Base-by-base conservation (phyloP, 345 rosid genomes). In the Euphorbia tirucalli region DNA sequence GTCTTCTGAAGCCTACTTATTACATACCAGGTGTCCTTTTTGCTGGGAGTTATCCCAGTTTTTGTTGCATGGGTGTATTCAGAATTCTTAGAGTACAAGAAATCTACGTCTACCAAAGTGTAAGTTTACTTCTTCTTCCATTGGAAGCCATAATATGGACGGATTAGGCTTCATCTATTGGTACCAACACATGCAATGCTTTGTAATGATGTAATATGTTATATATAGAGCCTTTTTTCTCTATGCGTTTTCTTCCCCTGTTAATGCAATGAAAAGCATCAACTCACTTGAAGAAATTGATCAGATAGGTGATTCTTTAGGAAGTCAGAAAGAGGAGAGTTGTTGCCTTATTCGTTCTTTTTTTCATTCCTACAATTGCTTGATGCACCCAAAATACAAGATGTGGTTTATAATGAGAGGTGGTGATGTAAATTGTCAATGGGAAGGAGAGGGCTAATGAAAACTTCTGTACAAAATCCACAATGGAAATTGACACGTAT, bases 41-140 rank as follows among this genome's bases (percentile, higher is more conserved):
- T 95, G 72, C 90, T 95, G 0, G 99, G 97, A 61, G 74, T 96
- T 50, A 80, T 88, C 43, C 97, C 99, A 11, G 77, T 93, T 60
- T 84, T 91, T 77, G 70, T 93, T 11, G 91, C 95, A 61, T 96
- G 99, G 98, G 77, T 90, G 71, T 95, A 90, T 80, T 87, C 99
- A 14, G 99, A 95, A 85, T 77, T 87, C 50, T 79, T 93, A 74
- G 98, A 90, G 62, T 82, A 74, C 78, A 91, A 81, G 81, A 96
- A 84, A 80, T 70, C 81, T 24, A 74, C 84, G 41, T 75, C 87
- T 54, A 60, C 83, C 35, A 96, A 96, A 87, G 92, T 86, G 99
- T 96, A 87, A 86, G 98, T 82, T 65, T 30, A 71, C 55, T 74
- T 21, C 30, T 44, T 43, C 57, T 66, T 6, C 25, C 50, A 24